Percentiles rank a stretch among this genome's conserved stretches.
phyloP scores from a whole-genome alignment of 805 yeast species.

The Teunomyces stri region DNA sequence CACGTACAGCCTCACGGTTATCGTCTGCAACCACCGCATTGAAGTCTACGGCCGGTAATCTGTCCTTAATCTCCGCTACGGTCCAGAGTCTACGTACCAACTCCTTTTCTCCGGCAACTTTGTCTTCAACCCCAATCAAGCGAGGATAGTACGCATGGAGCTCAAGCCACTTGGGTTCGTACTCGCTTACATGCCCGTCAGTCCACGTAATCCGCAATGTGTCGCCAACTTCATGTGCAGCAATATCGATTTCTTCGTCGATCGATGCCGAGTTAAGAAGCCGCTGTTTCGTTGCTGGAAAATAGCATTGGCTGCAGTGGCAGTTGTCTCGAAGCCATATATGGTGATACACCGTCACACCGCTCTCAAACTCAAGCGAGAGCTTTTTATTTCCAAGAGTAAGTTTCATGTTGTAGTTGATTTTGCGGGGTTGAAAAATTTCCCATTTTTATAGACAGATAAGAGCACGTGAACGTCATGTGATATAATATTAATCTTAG shows the following conservation, averaged over 20 bases:
- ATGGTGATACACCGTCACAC: conserved; percentile 28
- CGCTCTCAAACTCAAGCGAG: neutral
- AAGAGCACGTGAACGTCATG: neutral
- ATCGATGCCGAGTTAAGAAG: conserved; percentile 52
- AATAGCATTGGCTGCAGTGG: conserved; percentile 55
- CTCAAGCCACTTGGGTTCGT: conserved; percentile 42
- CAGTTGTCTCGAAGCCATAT: conserved; percentile 69
- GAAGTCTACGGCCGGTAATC: conserved; percentile 50
- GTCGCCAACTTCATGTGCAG: conserved; percentile 15
- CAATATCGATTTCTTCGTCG: conserved; percentile 16
- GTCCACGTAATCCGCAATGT: conserved; percentile 35
- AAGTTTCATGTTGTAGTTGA: neutral
- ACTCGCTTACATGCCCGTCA: conserved; percentile 36
- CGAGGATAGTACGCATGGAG: conserved; percentile 54
- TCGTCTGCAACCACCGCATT: conserved; percentile 41
- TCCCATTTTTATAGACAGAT: neutral
- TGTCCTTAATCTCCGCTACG: conserved; percentile 34
- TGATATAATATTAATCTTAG: neutral
- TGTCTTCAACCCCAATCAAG: conserved; percentile 29
- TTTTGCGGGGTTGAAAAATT: conserved; percentile 1
- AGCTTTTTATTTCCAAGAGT: neutral
- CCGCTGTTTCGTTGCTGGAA: conserved; percentile 56
- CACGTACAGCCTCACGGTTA: conserved; percentile 43
- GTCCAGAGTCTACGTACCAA: conserved; percentile 45
- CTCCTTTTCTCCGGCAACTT: conserved; percentile 25